Percentiles rank a stretch among this genome's conserved stretches.
phyloP scores from a whole-genome alignment of 257 asterid genomes.

The Solanum okadae region DNA sequence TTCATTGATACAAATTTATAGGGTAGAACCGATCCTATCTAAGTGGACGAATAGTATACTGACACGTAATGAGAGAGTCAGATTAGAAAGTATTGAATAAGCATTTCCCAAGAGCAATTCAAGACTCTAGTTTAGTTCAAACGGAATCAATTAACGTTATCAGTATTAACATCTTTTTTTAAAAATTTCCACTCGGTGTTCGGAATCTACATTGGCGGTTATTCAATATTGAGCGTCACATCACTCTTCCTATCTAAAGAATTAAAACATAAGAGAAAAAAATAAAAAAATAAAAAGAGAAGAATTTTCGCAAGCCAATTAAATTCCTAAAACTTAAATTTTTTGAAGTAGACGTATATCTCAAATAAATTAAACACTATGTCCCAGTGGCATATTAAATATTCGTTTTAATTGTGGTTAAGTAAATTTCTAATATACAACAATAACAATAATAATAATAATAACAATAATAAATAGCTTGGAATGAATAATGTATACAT shows the following conservation, averaged over 20 bases:
- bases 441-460: not conserved
- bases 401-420: not conserved
- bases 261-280: no score
- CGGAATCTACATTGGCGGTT: accelerated
- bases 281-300: not conserved
- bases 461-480: not conserved
- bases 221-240: not conserved
- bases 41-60: not conserved
- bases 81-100: not conserved
- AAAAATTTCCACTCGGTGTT: accelerated
- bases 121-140: no score
- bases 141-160: not conserved
- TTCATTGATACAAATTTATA: not conserved
- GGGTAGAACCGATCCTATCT: not conserved
- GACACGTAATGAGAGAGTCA: not conserved
- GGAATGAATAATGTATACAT: not conserved
- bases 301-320: not conserved
- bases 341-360: not conserved
- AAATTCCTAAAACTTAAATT: not conserved
- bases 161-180: no score
- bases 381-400: not conserved
- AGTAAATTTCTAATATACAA: not conserved
- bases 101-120: not conserved
- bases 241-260: not conserved
- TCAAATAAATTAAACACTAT: not conserved